phyloP scores from a whole-genome alignment of 768 basidiomycete genomes.

The Mycena floridula region DNA sequence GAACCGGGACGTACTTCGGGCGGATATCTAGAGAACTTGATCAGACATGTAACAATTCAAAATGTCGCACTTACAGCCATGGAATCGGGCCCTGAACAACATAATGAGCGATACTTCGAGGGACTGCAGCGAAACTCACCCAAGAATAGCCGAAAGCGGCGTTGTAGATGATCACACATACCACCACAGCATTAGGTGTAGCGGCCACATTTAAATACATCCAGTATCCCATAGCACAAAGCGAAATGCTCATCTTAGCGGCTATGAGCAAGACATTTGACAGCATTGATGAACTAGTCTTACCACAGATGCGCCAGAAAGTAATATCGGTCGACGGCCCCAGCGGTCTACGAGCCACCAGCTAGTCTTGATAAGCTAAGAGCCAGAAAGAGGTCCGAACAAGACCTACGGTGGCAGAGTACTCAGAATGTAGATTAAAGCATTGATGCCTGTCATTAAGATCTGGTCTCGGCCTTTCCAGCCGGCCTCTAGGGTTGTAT shows the following conservation, averaged over 20 bases:
- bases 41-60: too few species aligned
- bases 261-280: not conserved
- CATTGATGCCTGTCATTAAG: constrained; percentile 93
- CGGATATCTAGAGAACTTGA: too few species aligned
- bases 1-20: constrained; percentile 50
- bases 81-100: constrained; percentile 82
- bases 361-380: constrained; percentile 30
- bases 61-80: constrained; percentile 75
- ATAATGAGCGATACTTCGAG: not conserved
- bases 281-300: constrained; percentile 13
- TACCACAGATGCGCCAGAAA: constrained; percentile 80
- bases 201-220: constrained; percentile 84
- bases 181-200: constrained; percentile 84
- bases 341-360: constrained; percentile 94
- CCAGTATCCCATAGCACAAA: constrained; percentile 90
- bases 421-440: constrained; percentile 71
- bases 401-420: constrained; percentile 73
- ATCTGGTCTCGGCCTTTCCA: constrained; percentile 93
- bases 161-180: constrained; percentile 88
- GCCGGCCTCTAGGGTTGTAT: constrained; percentile 64
- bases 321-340: constrained; percentile 82
- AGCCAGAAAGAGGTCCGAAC: constrained; percentile 1
- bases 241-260: constrained; percentile 70
- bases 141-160: constrained; percentile 89
- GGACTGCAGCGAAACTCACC: constrained; percentile 1